phyloP scores from a whole-genome alignment of 23 red algal genomes.

The Cyanidiococcus yangmingshanensis region DNA sequence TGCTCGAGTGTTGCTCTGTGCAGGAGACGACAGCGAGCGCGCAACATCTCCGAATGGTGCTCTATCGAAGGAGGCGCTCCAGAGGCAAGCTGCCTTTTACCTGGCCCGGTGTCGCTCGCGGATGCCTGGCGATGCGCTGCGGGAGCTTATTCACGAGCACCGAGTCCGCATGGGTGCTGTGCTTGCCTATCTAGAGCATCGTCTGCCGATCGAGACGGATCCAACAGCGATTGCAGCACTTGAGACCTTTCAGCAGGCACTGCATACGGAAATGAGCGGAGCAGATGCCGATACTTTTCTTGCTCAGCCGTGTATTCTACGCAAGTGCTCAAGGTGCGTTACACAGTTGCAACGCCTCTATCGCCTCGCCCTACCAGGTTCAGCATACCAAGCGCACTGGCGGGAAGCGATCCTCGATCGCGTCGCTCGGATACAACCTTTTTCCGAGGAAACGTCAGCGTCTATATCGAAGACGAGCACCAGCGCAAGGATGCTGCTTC shows the following conservation, averaged over 20 bases:
- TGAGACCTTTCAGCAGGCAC: background rate
- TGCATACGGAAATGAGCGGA: background rate
- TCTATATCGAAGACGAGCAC: background rate
- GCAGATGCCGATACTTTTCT: background rate
- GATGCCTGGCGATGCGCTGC: background rate
- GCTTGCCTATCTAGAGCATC: background rate
- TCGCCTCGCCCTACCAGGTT: background rate
- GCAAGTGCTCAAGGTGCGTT: background rate
- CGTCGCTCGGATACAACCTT: background rate
- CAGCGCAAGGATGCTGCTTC: background rate
- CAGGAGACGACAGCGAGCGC: background rate
- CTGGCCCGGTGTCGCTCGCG: background rate
- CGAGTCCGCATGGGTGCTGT: background rate
- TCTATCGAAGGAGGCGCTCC: background rate
- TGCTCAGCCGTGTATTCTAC: background rate
- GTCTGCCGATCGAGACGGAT: background rate
- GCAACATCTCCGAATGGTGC: background rate
- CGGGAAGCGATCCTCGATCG: background rate
- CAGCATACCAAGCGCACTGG: background rate
- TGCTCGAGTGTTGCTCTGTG: background rate
- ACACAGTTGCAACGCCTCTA: background rate
- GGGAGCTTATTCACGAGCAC: background rate
- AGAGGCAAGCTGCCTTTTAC: background rate
- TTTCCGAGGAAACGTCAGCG: background rate
- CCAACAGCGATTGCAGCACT: background rate